Evolutionary conservation across 2,329 filamentous ascomycete species (phyloP).

Genomic region (Macrophomina pseudophaseolina): DNA sequence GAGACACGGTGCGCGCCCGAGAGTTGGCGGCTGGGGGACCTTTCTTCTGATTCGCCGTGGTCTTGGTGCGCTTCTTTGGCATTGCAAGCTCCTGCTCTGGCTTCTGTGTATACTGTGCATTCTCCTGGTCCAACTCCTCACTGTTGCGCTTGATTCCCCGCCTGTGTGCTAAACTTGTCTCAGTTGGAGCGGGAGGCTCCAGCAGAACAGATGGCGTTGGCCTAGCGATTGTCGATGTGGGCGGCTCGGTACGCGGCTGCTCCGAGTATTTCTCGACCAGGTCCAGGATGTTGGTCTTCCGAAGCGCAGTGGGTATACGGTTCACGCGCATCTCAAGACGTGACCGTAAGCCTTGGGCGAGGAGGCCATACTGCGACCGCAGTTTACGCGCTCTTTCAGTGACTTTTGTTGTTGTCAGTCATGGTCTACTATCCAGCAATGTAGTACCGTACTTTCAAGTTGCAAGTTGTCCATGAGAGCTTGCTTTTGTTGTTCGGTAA

Average conservation of each 20-base stretch:
- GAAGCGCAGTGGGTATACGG: slow-evolving; percentile 79
- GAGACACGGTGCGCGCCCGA: slow-evolving; percentile 38
- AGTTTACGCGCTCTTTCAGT: slow-evolving; percentile 86
- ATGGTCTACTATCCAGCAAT: neutral
- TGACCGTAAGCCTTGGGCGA: slow-evolving; percentile 82
- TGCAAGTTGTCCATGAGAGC: slow-evolving; percentile 87
- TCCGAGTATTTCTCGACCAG: slow-evolving; percentile 63
- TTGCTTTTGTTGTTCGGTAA: slow-evolving; percentile 71
- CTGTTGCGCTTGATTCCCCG: slow-evolving; percentile 24
- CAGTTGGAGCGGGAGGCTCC: slow-evolving; percentile 12
- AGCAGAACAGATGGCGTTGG: slow-evolving; percentile 1
- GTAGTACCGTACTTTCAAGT: slow-evolving; percentile 70
- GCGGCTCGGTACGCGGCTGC: slow-evolving; percentile 31
- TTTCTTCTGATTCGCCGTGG: slow-evolving; percentile 30
- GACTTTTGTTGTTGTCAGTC: slow-evolving; percentile 58
- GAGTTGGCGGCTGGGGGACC: slow-evolving; percentile 35
- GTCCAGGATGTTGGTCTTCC: slow-evolving; percentile 82
- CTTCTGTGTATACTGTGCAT: slow-evolving; percentile 88
- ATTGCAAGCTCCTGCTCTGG: slow-evolving; percentile 61
- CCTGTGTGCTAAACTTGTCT: slow-evolving; percentile 22
- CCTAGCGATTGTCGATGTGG: slow-evolving; percentile 17
- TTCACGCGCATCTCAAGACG: slow-evolving; percentile 93
- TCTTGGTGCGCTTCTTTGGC: slow-evolving; percentile 68
- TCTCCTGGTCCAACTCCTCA: slow-evolving; percentile 28
- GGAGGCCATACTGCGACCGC: slow-evolving; percentile 84